phyloP scores from a whole-genome alignment of 164 flowering plant genomes.

The Dillenia turbinata region DNA sequence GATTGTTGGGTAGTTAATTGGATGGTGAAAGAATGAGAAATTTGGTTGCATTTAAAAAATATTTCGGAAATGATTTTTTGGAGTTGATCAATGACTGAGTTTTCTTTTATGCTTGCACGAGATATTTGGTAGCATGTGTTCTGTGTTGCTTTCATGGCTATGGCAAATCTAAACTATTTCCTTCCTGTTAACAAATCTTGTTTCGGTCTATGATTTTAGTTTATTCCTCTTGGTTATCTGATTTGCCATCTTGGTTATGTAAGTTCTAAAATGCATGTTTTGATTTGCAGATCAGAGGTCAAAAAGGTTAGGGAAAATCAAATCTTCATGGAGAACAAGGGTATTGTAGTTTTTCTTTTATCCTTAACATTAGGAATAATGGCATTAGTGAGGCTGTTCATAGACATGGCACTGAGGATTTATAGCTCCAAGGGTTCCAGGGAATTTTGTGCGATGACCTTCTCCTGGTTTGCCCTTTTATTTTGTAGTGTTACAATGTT shows the following conservation, averaged over 20 bases:
- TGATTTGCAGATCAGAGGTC: slow-evolving; percentile 62
- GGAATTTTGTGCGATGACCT: slow-evolving; percentile 52
- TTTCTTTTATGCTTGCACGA: too few species aligned
- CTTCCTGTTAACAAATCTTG: background rate
- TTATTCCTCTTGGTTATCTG: background rate
- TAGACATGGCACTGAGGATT: slow-evolving; percentile 40
- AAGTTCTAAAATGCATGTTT: background rate
- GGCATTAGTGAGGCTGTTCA: slow-evolving; percentile 39
- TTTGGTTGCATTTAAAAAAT: too few species aligned
- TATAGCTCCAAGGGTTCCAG: slow-evolving; percentile 35
- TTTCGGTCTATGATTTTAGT: background rate
- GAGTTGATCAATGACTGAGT: too few species aligned
- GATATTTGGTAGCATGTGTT: too few species aligned
- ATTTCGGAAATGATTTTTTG: too few species aligned
- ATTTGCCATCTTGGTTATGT: background rate
- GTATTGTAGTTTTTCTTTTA: slow-evolving; percentile 46
- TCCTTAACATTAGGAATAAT: slow-evolving; percentile 52
- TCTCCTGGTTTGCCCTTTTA: slow-evolving; percentile 45
- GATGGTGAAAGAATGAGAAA: too few species aligned
- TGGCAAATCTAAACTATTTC: too few species aligned
- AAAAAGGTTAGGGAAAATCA: slow-evolving; percentile 49
- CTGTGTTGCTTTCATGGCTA: too few species aligned
- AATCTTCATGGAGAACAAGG: slow-evolving; percentile 64
- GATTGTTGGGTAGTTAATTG: too few species aligned
- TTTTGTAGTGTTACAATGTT: slow-evolving; percentile 33